phyloP scores from a whole-genome alignment of 192 early-diverging fungal species.

The Powellomyces hirtus region DNA sequence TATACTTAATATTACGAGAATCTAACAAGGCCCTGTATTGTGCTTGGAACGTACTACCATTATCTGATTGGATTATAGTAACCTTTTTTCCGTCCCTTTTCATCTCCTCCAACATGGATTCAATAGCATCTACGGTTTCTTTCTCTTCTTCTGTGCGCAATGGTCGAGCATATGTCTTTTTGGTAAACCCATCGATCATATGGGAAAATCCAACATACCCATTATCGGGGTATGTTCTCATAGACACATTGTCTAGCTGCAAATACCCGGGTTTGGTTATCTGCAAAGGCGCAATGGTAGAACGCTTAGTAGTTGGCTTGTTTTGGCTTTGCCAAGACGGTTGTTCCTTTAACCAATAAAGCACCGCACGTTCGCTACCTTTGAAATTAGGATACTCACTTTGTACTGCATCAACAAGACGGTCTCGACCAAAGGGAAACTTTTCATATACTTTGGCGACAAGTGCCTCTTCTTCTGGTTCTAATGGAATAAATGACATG shows the following conservation, averaged over 20 bases:
- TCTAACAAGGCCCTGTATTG: background rate
- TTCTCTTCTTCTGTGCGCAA: background rate
- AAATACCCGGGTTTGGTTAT: constrained; percentile 3
- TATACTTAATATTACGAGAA: background rate
- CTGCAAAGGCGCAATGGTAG: background rate
- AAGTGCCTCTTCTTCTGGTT: background rate
- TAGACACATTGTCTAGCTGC: background rate
- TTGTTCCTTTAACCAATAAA: constrained; percentile 13
- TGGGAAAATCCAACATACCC: background rate
- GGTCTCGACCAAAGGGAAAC: background rate
- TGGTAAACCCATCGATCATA: constrained; percentile 13
- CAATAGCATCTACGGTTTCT: background rate
- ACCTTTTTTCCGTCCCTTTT: background rate
- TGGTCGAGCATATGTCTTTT: background rate
- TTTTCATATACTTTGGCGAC: background rate
- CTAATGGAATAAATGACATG: too few relatives aligned
- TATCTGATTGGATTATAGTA: background rate
- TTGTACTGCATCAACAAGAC: background rate
- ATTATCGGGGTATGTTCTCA: background rate
- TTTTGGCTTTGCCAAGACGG: background rate
- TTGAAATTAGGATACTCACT: constrained; percentile 1
- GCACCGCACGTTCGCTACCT: too few relatives aligned
- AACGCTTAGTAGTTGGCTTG: background rate
- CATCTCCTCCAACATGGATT: background rate
- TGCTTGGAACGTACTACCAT: constrained; percentile 1